Percentiles rank a stretch among this genome's conserved stretches.
These are phyloP conservation scores for Pichia nanzhaoensis DNA, from an alignment of 805 yeast genomes.

Conservation along the genomic window DNA sequence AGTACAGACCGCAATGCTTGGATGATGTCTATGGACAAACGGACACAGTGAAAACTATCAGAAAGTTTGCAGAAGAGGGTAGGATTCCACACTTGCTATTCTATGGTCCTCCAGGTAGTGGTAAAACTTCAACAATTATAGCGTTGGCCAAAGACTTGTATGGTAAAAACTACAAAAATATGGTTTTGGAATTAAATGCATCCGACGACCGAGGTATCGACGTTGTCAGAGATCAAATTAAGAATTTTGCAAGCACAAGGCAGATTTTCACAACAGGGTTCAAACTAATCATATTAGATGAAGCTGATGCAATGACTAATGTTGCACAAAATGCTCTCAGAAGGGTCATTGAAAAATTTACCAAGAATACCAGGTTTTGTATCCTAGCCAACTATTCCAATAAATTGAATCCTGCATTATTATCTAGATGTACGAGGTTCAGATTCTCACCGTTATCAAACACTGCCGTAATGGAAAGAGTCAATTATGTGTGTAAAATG, in stretches of 20 bases:
- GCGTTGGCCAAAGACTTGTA: slow-evolving; percentile 85
- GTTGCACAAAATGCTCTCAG: slow-evolving; percentile 81
- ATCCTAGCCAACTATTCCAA: slow-evolving; percentile 94
- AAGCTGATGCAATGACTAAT: slow-evolving; percentile 91
- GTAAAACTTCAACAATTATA: slow-evolving; percentile 81
- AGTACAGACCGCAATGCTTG: slow-evolving; percentile 79
- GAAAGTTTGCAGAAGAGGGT: slow-evolving; percentile 77
- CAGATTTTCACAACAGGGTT: slow-evolving; percentile 85
- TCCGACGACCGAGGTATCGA: slow-evolving; percentile 97
- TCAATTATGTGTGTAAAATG: slow-evolving; percentile 58
- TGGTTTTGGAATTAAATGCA: slow-evolving; percentile 94
- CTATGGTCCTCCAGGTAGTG: slow-evolving; percentile 95
- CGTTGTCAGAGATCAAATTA: slow-evolving; percentile 95
- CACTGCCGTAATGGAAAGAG: slow-evolving; percentile 60
- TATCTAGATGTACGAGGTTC: slow-evolving; percentile 93
- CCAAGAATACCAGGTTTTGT: slow-evolving; percentile 92
- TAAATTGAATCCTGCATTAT: slow-evolving; percentile 88
- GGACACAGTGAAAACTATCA: slow-evolving; percentile 77
- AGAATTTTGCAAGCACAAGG: slow-evolving; percentile 91
- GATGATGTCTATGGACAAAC: slow-evolving; percentile 91
- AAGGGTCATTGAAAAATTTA: slow-evolving; percentile 83
- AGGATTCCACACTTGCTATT: slow-evolving; percentile 85
- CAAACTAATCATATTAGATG: slow-evolving; percentile 88
- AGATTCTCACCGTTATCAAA: slow-evolving; percentile 77
- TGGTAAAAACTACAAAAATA: slow-evolving; percentile 73